Base-by-base conservation (phyloP, 768 basidiomycete species). In the Amanita exitialis region DNA sequence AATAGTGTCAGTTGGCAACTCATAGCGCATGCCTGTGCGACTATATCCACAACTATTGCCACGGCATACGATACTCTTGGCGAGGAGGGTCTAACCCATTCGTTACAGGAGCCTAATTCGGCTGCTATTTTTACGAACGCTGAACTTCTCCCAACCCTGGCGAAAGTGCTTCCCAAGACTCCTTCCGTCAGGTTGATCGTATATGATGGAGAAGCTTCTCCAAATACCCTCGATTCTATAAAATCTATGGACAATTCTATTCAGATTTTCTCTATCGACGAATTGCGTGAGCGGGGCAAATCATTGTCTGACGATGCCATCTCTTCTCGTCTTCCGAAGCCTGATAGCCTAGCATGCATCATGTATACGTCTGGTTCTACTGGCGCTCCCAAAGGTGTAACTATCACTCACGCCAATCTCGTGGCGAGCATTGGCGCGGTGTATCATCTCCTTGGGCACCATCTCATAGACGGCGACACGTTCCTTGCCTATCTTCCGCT, bases 51-150 rank as follows among this genome's bases (percentile, higher is more conserved):
- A 2, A 76, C 84, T 7, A 89, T 96, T 57, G 93, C 91, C 1
- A 98, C 96, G 2, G 93, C 94, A 0, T 98, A 99, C 67, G 95
- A 96, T 62, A 95, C 91, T 2, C 84, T 98, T 20, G 95, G 96
- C 48, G 85, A 88, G 62, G 71, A 78, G 0, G 92, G 95, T 46
- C 80, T 99, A 16, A 70, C 82, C 0, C 93, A 98, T 65, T 92
- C 95, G 0, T 79, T 98, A 53, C 87, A 90, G 64, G 76, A 75
- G 53, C 90, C 94, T 3, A 72, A 83, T 42, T 92, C 87, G 56
- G 74, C 80, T 21, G 86, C 82, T 53, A 73, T 97, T 61, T 96
- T 90, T 70, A 95, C 93, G 57, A 95, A 99, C 59, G 86, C 88
- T 32, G 88, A 92, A 28, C 82, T 99, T 18, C 82, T 99, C 43